phyloP scores from a whole-genome alignment of 805 yeast species.

The Danielia oregonensis region DNA sequence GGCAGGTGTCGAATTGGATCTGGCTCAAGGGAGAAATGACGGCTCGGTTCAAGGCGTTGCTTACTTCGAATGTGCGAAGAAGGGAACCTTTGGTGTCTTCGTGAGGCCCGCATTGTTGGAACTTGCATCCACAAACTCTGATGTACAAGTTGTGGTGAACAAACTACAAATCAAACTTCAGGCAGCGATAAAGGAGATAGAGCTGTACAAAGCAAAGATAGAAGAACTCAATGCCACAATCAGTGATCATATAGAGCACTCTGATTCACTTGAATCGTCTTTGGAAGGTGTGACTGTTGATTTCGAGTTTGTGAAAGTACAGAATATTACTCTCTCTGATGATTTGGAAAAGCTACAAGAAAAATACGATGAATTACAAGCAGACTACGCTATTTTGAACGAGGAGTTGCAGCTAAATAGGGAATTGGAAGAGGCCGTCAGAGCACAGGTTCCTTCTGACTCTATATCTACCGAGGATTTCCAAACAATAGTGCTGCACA shows the following conservation, averaged over 20 bases:
- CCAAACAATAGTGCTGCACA: slow-evolving; percentile 24
- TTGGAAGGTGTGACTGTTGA: slow-evolving; percentile 40
- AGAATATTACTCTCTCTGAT: slow-evolving; percentile 24
- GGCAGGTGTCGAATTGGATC: slow-evolving; percentile 47
- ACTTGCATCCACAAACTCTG: slow-evolving; percentile 2
- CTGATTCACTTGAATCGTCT: slow-evolving; percentile 15
- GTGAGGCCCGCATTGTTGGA: slow-evolving; percentile 38
- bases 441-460: slow-evolving; percentile 12
- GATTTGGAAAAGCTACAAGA: slow-evolving; percentile 23
- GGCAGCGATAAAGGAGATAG: slow-evolving; percentile 23
- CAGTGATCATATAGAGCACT: background rate
- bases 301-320: slow-evolving; percentile 37
- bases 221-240: slow-evolving; percentile 13
- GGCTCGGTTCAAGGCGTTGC: slow-evolving; percentile 43
- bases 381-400: slow-evolving; percentile 28
- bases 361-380: slow-evolving; percentile 26
- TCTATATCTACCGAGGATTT: slow-evolving; percentile 15
- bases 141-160: slow-evolving; percentile 27
- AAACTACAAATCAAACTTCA: slow-evolving; percentile 47
- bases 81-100: slow-evolving; percentile 44
- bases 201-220: slow-evolving; percentile 17
- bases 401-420: slow-evolving; percentile 36
- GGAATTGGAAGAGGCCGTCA: slow-evolving; percentile 33
- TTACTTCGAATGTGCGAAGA: slow-evolving; percentile 38
- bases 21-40: slow-evolving; percentile 43